Evolutionary conservation across 2,329 filamentous ascomycete species (phyloP), one percentile per base, ranked within the genome.

Genomic region (Tolypocladium tundrense): DNA sequence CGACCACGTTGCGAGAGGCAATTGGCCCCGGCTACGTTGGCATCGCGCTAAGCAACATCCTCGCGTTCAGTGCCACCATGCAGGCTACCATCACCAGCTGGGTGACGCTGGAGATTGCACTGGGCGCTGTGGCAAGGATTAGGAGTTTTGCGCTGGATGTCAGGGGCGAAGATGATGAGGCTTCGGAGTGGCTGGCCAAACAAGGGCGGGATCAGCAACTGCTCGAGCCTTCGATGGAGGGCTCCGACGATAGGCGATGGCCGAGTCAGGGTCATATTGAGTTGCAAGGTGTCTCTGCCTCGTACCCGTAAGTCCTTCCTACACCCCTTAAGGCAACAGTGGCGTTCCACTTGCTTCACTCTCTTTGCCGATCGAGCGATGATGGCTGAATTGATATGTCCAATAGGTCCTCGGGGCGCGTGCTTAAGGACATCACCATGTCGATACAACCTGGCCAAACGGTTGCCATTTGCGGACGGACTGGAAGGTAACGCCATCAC

Each of bases 1-100:
- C 79, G 0, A 79, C 80, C 0, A 70, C 72, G 59, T 59, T 75
- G 14, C 68, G 65, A 10, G 59, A 59, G 3, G 60, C 60, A 19
- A 65, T 68, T 10, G 67, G 65, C 16, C 60, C 67, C 11, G 69
- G 71, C 1, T 64, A 68, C 27, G 66, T 68, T 5, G 73, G 72
- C 9, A 65, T 69, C 14, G 65, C 67, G 8, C 63, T 71, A 1
- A 63, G 69, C 14, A 69, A 68, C 24, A 61, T 69, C 2, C 63
- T 70, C 7, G 63, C 61, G 1, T 63, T 70, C 21, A 70, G 70
- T 37, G 65, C 68, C 48, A 70, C 65, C 1, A 60, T 75, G 33
- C 67, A 67, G 16, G 61, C 66, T 54, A 64, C 74, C 10, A 69
- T 75, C 33, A 63, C 66, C 45, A 65, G 64, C 52, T 73, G 70